A percentile compares a stretch with the other conserved stretches of the same genome.
These are phyloP conservation scores for Leccinum cinnamomeum DNA, from an alignment of 1,284 basidiomycete species.

Conservation along the genomic window DNA sequence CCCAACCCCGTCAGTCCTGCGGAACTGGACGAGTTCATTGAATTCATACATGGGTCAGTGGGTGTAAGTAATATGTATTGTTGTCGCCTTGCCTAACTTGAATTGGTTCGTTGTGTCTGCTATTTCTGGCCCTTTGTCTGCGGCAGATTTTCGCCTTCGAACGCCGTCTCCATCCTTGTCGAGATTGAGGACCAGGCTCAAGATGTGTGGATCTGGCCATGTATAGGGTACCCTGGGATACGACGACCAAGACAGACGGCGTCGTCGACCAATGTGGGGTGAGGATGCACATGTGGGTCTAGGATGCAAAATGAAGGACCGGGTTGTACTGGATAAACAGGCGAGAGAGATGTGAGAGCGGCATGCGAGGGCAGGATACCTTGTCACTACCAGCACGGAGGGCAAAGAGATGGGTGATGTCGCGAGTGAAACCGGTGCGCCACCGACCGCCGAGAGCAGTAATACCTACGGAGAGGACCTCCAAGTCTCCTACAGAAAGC, in stretches of 20 bases:
- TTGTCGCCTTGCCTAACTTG: too few relatives aligned
- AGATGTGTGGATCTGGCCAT: slow-evolving; percentile 67
- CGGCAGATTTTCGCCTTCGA: slow-evolving; percentile 17
- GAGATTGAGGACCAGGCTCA: slow-evolving; percentile 33
- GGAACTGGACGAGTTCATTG: too few relatives aligned
- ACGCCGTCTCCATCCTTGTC: slow-evolving; percentile 22
- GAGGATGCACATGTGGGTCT: slow-evolving; percentile 26
- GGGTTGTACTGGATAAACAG: slow-evolving; percentile 45
- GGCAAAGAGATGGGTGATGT: slow-evolving; percentile 85
- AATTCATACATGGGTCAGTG: too few relatives aligned
- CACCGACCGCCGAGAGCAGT: slow-evolving; percentile 81
- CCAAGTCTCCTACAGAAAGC: too few relatives aligned
- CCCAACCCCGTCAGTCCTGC: too few relatives aligned
- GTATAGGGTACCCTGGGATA: slow-evolving; percentile 63
- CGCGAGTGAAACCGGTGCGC: slow-evolving; percentile 70
- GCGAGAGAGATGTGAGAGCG: not conserved
- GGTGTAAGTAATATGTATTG: too few relatives aligned
- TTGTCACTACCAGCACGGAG: slow-evolving; percentile 51
- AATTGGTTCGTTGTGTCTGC: not conserved
- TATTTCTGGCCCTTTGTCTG: slow-evolving; percentile 4
- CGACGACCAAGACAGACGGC: slow-evolving; percentile 61
- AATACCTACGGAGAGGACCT: slow-evolving; percentile 62
- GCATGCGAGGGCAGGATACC: slow-evolving; percentile 10
- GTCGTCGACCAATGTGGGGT: slow-evolving; percentile 77
- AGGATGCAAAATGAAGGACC: slow-evolving; percentile 56